Percentiles rank a stretch among this genome's conserved stretches.
phyloP scores from a whole-genome alignment of 805 yeast species.

The Hanseniaspora guilliermondii region DNA sequence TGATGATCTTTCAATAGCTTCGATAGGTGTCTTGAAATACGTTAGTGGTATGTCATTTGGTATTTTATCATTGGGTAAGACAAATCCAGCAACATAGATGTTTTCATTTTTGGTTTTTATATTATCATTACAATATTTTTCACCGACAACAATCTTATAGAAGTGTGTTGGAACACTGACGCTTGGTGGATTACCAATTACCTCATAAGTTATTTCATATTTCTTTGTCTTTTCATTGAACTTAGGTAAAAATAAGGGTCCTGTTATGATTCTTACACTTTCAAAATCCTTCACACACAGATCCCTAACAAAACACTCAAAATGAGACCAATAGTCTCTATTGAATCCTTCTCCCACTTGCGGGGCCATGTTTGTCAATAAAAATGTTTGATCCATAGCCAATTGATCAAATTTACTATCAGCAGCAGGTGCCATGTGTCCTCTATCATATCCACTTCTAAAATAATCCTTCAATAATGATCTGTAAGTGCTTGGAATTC shows the following conservation, averaged over 20 bases:
- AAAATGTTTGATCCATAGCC: slow-evolving; percentile 94
- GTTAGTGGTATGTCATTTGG: slow-evolving; percentile 58
- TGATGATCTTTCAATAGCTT: slow-evolving; percentile 74
- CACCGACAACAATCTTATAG: slow-evolving; percentile 82
- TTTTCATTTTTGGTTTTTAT: slow-evolving; percentile 16
- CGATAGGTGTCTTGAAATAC: slow-evolving; percentile 74
- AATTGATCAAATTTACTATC: slow-evolving; percentile 80
- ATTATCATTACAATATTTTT: slow-evolving; percentile 30
- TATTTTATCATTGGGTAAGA: slow-evolving; percentile 76
- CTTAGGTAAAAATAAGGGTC: slow-evolving; percentile 83
- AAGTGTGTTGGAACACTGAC: slow-evolving; percentile 97
- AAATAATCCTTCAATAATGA: slow-evolving; percentile 74
- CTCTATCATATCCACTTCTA: slow-evolving; percentile 91
- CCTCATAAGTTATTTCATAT: slow-evolving; percentile 72
- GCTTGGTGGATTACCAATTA: slow-evolving; percentile 91
- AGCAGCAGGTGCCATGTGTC: slow-evolving; percentile 97
- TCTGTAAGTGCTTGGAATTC: slow-evolving; percentile 63
- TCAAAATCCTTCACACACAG: slow-evolving; percentile 52
- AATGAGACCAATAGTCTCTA: slow-evolving; percentile 95
- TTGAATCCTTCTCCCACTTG: slow-evolving; percentile 97
- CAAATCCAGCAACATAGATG: slow-evolving; percentile 81
- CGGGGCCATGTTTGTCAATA: slow-evolving; percentile 81
- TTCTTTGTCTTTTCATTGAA: slow-evolving; percentile 65
- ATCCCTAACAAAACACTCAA: slow-evolving; percentile 77
- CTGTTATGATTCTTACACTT: slow-evolving; percentile 78